Evolutionary conservation across 306 rosid species (phyloP).

Genomic region (Pueraria montana): DNA sequence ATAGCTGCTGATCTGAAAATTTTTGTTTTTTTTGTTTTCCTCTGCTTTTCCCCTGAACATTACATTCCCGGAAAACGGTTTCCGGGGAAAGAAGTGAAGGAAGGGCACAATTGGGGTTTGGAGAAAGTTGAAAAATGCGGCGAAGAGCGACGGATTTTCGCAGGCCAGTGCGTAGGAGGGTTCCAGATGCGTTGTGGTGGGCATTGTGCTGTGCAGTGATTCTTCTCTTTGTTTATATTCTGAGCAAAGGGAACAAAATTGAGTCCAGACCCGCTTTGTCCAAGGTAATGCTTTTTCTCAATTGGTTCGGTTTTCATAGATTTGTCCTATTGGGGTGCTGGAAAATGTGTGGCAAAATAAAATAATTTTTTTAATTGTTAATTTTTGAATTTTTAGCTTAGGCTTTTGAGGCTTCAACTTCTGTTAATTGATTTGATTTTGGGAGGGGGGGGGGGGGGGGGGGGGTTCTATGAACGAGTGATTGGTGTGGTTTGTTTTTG

Average conservation of each 20-base stretch:
- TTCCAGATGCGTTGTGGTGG: conserved; percentile 83
- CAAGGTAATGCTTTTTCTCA: conserved; percentile 58
- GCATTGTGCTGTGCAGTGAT: conserved; percentile 72
- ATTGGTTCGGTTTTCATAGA: neutral
- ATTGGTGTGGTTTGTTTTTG: conserved; percentile 37
- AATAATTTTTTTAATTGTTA: neutral
- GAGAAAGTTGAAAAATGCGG: conserved; percentile 64
- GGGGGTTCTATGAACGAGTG: neutral
- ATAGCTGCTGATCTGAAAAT: conserved; percentile 36
- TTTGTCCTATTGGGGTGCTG: conserved; percentile 26
- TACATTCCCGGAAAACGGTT: conserved; percentile 26
- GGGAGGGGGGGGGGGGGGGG: neutral
- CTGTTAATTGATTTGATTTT: conserved; percentile 26
- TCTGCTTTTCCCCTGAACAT: neutral
- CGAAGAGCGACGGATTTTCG: conserved; percentile 84
- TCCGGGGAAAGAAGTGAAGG: neutral
- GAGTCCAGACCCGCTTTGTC: conserved; percentile 76
- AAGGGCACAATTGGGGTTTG: conserved; percentile 21
- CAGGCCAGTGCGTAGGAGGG: conserved; percentile 81
- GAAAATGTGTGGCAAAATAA: conserved; percentile 12
- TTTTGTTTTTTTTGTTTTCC: neutral
- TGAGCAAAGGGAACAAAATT: conserved; percentile 78
- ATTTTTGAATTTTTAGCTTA: neutral
- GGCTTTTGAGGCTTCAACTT: conserved; percentile 9
- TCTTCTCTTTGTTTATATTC: conserved; percentile 74